Evolutionary conservation across 208 protist species (phyloP).

Genomic region (Crithidia bombi): DNA sequence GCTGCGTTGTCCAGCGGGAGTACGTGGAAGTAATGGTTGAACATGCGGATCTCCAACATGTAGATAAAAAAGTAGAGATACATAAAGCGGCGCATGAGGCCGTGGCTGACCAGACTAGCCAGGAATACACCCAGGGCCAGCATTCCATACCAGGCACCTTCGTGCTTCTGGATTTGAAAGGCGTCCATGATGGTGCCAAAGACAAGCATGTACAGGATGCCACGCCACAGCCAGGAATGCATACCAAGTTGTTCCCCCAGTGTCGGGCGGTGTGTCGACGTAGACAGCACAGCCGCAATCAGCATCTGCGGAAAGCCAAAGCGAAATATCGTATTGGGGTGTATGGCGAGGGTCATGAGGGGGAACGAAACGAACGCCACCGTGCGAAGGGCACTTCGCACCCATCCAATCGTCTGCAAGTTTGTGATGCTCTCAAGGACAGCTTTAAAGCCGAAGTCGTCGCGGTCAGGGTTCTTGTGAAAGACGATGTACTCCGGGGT

Average conservation of each 20-base stretch:
- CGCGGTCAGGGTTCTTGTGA: slow-evolving; percentile 35
- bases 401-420: slow-evolving; percentile 16
- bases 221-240: slow-evolving; percentile 37
- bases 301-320: slow-evolving; percentile 35
- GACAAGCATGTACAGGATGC: slow-evolving; percentile 35
- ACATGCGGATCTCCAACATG: slow-evolving; percentile 44
- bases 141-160: slow-evolving; percentile 33
- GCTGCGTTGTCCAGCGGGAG: slow-evolving; percentile 32
- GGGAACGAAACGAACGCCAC: slow-evolving; percentile 35
- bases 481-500: slow-evolving; percentile 35
- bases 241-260: slow-evolving; percentile 47
- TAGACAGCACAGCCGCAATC: slow-evolving; percentile 38
- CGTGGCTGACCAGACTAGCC: slow-evolving; percentile 26
- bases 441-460: slow-evolving; percentile 37
- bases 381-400: slow-evolving; percentile 35
- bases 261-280: slow-evolving; percentile 29
- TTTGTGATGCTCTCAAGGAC: slow-evolving; percentile 30
- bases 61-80: slow-evolving; percentile 45
- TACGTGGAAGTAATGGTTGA: slow-evolving; percentile 19
- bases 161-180: slow-evolving; percentile 30
- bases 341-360: slow-evolving; percentile 37
- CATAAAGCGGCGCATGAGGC: slow-evolving; percentile 41
- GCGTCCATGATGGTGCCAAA: slow-evolving; percentile 19
- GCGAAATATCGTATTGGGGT: slow-evolving; percentile 44
- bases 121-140: slow-evolving; percentile 32